Base-by-base conservation (phyloP, 1,284 basidiomycete genomes). In the Malassezia nana region DNA sequence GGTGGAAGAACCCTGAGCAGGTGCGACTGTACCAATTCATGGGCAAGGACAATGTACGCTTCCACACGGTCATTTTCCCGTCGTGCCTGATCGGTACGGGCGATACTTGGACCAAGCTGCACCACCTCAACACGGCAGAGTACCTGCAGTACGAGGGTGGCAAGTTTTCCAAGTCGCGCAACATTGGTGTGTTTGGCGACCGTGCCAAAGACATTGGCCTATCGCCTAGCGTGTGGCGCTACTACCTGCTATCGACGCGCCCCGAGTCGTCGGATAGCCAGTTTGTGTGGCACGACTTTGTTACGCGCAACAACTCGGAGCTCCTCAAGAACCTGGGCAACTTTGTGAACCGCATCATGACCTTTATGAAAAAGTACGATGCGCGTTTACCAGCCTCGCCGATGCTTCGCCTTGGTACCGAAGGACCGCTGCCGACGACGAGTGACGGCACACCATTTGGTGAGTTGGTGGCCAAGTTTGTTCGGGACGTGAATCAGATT, bases 91-190 rank as follows among this genome's bases (percentile, higher is more conserved):
- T 96, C 62, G 94, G 84, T 8, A 91, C 94, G 65, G 86, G 87
- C 26, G 82, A 89, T 46, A 78, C 83, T 54, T 99, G 94, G 92
- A 96, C 92, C 30, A 89, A 80, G 75, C 80, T 98, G 5, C 86
- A 95, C 76, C 90, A 95, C 77, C 79, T 99, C 56, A 94, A 89
- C 24, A 89, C 89, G 6, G 96, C 94, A 55, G 90, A 99, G 75
- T 98, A 94, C 75, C 80, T 99, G 55, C 95, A 96, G 74, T 99
- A 98, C 75, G 94, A 98, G 76, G 89, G 89, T 51, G 92, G 91
- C 48, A 99, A 99, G 75, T 99, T 99, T 80, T 94, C 89, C 52
- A 99, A 99, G 78, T 91, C 89, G 66, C 83, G 88, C 64, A 90
- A 90, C 65, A 84, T 95, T 55, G 94, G 94, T 55, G 94, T 99